Conservation (phyloP, 1,284 basidiomycete species). For the Rhodotorula sp. region DNA sequence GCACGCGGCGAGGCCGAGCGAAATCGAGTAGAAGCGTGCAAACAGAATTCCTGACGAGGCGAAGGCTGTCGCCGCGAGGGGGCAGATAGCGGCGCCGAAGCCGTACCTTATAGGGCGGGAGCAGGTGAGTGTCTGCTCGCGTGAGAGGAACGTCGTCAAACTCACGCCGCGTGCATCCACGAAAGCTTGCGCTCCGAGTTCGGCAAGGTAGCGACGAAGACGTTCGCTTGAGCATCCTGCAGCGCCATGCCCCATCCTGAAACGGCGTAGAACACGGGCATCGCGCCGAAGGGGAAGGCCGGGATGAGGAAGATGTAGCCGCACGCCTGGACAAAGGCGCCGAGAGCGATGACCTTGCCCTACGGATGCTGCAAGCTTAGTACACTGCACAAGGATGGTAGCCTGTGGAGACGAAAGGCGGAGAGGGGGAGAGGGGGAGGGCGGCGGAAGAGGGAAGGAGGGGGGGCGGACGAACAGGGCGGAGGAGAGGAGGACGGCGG, state of each 20-base stretch:
- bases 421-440: neutral
- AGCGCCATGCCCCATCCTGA: slow-evolving; percentile 34
- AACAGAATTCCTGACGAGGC: slow-evolving; percentile 30
- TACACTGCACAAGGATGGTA: no score
- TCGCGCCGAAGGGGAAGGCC: slow-evolving; percentile 31
- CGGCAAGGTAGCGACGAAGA: slow-evolving; percentile 26
- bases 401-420: accelerated
- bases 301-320: slow-evolving; percentile 38
- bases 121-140: neutral
- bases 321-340: slow-evolving; percentile 25
- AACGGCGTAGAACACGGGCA: slow-evolving; percentile 34
- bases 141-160: neutral
- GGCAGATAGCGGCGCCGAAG: slow-evolving; percentile 30
- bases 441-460: no score
- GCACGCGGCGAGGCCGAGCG: slow-evolving; percentile 21
- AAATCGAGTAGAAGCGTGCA: slow-evolving; percentile 35
- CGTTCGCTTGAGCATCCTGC: slow-evolving; percentile 36
- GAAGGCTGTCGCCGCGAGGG: slow-evolving; percentile 39
- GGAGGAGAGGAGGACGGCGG: no score
- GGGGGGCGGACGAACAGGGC: no score
- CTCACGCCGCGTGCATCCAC: slow-evolving; percentile 30
- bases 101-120: neutral
- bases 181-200: slow-evolving; percentile 32
- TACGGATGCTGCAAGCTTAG: neutral
- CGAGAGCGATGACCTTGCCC: slow-evolving; percentile 38